A percentile compares a stretch with the other conserved stretches of the same genome.
Conservation (phyloP, 169 alveolate species). For the Neospora caninum region DNA sequence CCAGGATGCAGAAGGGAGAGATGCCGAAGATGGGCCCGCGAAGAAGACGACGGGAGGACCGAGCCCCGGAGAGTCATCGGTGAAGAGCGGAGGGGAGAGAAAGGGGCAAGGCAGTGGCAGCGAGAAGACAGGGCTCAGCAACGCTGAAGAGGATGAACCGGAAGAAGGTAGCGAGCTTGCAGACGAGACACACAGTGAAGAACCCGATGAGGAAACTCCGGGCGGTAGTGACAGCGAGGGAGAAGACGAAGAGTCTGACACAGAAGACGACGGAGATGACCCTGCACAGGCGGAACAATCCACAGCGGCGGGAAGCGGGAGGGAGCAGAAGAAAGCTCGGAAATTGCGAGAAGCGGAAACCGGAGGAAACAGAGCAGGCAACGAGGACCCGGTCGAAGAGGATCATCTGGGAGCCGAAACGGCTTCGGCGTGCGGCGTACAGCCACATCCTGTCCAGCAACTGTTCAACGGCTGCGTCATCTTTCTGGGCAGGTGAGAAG, state of each 20-base stretch:
- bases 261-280: neutral
- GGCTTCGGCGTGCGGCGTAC: conserved; percentile 18
- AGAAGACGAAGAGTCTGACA: neutral
- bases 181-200: neutral
- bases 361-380: neutral
- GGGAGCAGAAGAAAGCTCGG: neutral
- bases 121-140: neutral
- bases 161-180: neutral
- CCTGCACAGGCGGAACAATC: neutral
- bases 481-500: conserved; percentile 32
- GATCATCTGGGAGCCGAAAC: neutral
- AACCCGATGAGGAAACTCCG: neutral
- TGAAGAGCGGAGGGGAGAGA: neutral
- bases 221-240: neutral
- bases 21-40: neutral
- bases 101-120: neutral
- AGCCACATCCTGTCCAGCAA: conserved; percentile 43
- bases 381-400: neutral
- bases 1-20: neutral
- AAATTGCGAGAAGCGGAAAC: neutral
- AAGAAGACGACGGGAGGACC: neutral
- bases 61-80: neutral
- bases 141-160: neutral
- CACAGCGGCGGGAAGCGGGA: neutral
- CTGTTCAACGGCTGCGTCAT: conserved; percentile 11